Percentiles rank a stretch among this genome's conserved stretches.
These are phyloP conservation scores for Syncephalastrum racemosum DNA, from an alignment of 371 early-diverging fungal genomes.

Conservation along the genomic window DNA sequence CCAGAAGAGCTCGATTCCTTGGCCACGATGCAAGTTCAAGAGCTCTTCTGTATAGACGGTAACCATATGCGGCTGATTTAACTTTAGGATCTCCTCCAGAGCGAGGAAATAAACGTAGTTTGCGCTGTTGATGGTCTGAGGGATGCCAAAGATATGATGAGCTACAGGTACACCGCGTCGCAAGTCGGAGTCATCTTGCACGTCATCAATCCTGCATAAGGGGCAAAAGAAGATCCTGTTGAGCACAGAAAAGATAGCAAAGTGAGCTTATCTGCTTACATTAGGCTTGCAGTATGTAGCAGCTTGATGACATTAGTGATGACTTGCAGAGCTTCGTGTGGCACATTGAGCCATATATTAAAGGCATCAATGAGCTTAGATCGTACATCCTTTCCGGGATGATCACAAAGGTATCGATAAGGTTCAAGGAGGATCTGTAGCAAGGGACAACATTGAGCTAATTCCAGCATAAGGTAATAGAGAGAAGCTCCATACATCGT, in stretches of 20 bases:
- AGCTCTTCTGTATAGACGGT: conserved; percentile 85
- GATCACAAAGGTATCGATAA: conserved; percentile 75
- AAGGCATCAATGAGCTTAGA: conserved; percentile 89
- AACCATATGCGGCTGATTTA: conserved; percentile 71
- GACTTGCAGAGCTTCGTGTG: conserved; percentile 61
- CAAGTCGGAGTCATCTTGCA: conserved; percentile 90
- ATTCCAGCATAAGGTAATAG: no score
- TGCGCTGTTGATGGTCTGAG: conserved; percentile 91
- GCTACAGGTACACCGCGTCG: conserved; percentile 94
- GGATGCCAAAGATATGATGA: conserved; percentile 92
- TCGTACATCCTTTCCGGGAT: conserved; percentile 94
- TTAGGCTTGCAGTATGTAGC: conserved; percentile 92
- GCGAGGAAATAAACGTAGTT: conserved; percentile 96
- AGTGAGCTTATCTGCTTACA: conserved; percentile 53
- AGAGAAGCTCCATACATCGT: no score
- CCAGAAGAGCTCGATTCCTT: conserved; percentile 88
- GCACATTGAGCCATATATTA: conserved; percentile 84
- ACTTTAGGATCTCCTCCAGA: conserved; percentile 68
- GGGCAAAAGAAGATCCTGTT: not conserved
- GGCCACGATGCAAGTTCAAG: conserved; percentile 83
- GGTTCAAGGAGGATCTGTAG: conserved; percentile 76
- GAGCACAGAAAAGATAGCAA: no score
- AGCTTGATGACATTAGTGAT: conserved; percentile 88
- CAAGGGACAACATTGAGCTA: not conserved
- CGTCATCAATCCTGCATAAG: conserved; percentile 83